A percentile compares a stretch with the other conserved stretches of the same genome.
phyloP scores from a whole-genome alignment of 768 basidiomycete species.

The Cytidiella melzeri region DNA sequence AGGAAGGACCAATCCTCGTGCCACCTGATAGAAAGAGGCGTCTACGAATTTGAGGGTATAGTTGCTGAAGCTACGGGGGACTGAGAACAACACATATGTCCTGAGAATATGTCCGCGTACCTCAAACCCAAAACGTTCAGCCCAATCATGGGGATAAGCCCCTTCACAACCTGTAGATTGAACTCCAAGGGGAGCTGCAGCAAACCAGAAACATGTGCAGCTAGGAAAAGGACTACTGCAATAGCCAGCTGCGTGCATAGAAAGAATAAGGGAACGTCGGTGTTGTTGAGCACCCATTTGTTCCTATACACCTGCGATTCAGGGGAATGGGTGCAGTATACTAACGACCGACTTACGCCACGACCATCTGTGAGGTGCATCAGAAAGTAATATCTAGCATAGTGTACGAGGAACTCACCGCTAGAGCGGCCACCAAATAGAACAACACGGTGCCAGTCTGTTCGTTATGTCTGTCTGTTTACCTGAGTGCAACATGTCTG shows the following conservation, averaged over 20 bases:
- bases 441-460: slow-evolving; percentile 75
- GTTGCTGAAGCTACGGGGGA: slow-evolving; percentile 64
- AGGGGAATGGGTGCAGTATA: slow-evolving; percentile 1
- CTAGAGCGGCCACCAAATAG: slow-evolving; percentile 83
- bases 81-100: not conserved
- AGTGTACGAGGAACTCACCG: slow-evolving; percentile 47
- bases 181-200: slow-evolving; percentile 64
- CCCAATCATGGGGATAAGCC: slow-evolving; percentile 66
- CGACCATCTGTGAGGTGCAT: slow-evolving; percentile 64
- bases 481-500: not conserved
- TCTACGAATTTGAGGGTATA: slow-evolving; percentile 92
- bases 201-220: slow-evolving; percentile 55
- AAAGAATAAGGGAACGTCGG: slow-evolving; percentile 79
- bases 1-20: slow-evolving; percentile 88
- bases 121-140: slow-evolving; percentile 82
- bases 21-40: slow-evolving; percentile 93
- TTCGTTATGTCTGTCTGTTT: not conserved
- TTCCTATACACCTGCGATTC: slow-evolving; percentile 43
- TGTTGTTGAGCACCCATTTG: slow-evolving; percentile 84
- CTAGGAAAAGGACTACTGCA: slow-evolving; percentile 64
- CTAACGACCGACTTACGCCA: slow-evolving; percentile 54
- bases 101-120: slow-evolving; percentile 32
- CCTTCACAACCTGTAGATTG: slow-evolving; percentile 59
- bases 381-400: not conserved
- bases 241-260: slow-evolving; percentile 75